phyloP scores from a whole-genome alignment of 164 flowering plant species.

The Litsea cubeba region DNA sequence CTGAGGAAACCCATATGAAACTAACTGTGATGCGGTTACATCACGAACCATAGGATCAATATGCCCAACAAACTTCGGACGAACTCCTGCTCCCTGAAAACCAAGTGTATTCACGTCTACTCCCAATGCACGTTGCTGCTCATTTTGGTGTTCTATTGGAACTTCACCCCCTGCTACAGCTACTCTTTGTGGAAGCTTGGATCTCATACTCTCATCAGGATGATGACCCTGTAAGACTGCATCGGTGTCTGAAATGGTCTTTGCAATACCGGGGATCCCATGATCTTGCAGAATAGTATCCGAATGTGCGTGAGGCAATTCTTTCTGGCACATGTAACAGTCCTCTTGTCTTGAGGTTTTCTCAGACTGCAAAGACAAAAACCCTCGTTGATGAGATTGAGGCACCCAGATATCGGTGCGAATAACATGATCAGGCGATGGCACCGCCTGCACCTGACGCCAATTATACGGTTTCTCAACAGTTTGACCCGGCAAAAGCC shows the following conservation, averaged over 20 bases:
- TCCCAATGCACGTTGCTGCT: background rate
- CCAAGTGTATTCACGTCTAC: slow-evolving; percentile 16
- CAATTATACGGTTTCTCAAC: slow-evolving; percentile 31
- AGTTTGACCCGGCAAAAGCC: slow-evolving; percentile 25
- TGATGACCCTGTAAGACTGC: slow-evolving; percentile 43
- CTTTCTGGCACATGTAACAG: slow-evolving; percentile 77
- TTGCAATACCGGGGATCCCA: slow-evolving; percentile 21
- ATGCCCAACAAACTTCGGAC: slow-evolving; percentile 19
- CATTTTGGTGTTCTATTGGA: slow-evolving; percentile 3
- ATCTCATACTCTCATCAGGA: slow-evolving; percentile 35
- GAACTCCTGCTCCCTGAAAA: slow-evolving; percentile 25
- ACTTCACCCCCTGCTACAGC: slow-evolving; percentile 29
- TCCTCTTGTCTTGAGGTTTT: slow-evolving; percentile 36
- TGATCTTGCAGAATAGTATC: slow-evolving; percentile 60
- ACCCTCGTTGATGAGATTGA: slow-evolving; percentile 30
- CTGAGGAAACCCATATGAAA: slow-evolving; percentile 18
- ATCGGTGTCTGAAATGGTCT: slow-evolving; percentile 29
- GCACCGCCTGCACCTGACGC: slow-evolving; percentile 27
- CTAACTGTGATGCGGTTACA: slow-evolving; percentile 18
- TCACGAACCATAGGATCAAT: slow-evolving; percentile 21
- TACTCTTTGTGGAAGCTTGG: slow-evolving; percentile 23
- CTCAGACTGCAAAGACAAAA: slow-evolving; percentile 19
- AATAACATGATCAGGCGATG: slow-evolving; percentile 37
- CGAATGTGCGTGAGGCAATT: slow-evolving; percentile 88
- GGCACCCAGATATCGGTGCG: slow-evolving; percentile 8